A percentile compares a stretch with the other conserved stretches of the same genome.
Evolutionary conservation across 2,329 filamentous ascomycete genomes (phyloP).

Genomic region (Fusarium brevicatenulatum): DNA sequence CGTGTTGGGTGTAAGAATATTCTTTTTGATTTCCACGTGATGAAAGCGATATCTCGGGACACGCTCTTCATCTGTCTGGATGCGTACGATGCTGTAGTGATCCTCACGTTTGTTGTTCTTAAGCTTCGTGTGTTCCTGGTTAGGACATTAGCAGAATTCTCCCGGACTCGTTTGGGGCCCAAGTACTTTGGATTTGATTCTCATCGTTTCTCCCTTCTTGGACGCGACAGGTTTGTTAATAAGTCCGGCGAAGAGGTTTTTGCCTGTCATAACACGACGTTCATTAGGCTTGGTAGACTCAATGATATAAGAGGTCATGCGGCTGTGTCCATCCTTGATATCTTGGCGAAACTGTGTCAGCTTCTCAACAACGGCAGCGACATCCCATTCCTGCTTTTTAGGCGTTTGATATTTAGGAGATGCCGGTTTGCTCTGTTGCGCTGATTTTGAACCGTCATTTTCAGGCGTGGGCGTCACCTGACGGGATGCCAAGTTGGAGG

Average conservation of each 20-base stretch:
- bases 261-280: constrained; percentile 53
- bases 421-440: constrained; percentile 13
- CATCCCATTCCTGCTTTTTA: constrained; percentile 52
- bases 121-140: constrained; percentile 56
- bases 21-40: constrained; percentile 68
- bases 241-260: constrained; percentile 61
- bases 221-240: constrained; percentile 50
- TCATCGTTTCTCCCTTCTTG: constrained; percentile 55
- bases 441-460: constrained; percentile 19
- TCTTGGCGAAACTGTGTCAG: constrained; percentile 55
- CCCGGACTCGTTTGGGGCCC: not conserved
- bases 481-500: constrained; percentile 34
- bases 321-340: constrained; percentile 58
- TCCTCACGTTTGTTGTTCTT: constrained; percentile 58
- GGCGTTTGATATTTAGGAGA: constrained; percentile 40
- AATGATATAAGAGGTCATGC: constrained; percentile 57
- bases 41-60: constrained; percentile 69
- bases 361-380: constrained; percentile 54
- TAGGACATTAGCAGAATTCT: constrained; percentile 25
- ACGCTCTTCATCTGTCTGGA: constrained; percentile 61
- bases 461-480: constrained; percentile 40
- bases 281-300: constrained; percentile 56
- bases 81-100: constrained; percentile 55
- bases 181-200: constrained; percentile 62
- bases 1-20: constrained; percentile 68